These are phyloP conservation scores for Termitomyces sp. DNA, from an alignment of 768 basidiomycete genomes.

Conservation along the genomic window DNA sequence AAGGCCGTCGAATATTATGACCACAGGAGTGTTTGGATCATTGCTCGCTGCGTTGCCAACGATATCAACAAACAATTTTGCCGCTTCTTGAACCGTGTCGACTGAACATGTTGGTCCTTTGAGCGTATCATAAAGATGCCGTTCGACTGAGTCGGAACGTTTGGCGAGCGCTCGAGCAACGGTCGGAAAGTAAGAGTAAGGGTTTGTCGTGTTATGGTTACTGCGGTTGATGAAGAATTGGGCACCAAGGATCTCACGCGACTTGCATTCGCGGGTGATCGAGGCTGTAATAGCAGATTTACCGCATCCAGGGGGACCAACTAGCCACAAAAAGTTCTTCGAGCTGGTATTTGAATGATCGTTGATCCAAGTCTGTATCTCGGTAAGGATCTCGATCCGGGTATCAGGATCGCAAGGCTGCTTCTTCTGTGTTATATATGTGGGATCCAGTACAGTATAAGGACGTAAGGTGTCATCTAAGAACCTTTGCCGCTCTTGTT, in stretches of 20 bases:
- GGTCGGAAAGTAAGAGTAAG: constrained; percentile 14
- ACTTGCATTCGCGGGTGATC: constrained; percentile 1
- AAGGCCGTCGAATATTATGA: constrained; percentile 17
- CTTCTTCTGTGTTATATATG: no score
- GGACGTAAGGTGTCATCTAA: no score
- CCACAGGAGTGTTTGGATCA: constrained; percentile 3
- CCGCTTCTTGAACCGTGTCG: constrained; percentile 7
- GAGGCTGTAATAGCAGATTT: constrained; percentile 11
- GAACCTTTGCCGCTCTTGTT: no score
- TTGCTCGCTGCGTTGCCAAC: constrained; percentile 1
- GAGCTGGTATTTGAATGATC: background rate
- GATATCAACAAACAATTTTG: constrained; percentile 12
- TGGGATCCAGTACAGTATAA: no score
- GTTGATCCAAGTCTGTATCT: background rate
- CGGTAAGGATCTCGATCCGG: no score
- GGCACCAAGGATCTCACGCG: constrained; percentile 1
- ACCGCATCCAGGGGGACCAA: no score
- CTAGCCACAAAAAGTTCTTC: constrained; percentile 9
- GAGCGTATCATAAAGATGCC: constrained; percentile 1
- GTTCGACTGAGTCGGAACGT: background rate
- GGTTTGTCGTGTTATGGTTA: constrained; percentile 10
- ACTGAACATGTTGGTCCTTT: constrained; percentile 3
- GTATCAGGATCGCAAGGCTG: no score
- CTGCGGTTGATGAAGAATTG: no score
- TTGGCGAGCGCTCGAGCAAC: constrained; percentile 8